Conservation (phyloP, 257 asterid genomes). For the Solanum corneliomulleri region DNA sequence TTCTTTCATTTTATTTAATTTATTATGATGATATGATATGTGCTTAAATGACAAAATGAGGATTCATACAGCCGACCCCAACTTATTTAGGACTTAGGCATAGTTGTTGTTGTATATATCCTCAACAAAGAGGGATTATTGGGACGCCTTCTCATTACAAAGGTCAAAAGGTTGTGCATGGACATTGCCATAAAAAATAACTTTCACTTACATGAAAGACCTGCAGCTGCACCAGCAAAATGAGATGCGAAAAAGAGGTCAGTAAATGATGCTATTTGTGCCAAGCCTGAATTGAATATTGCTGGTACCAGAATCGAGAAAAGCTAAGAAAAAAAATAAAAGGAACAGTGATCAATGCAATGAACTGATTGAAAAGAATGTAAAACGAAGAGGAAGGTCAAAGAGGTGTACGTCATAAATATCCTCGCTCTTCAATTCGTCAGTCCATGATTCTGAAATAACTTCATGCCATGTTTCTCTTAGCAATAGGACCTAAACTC, state of each 20-base stretch:
- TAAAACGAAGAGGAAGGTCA: not conserved
- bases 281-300: constrained; percentile 29
- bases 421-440: constrained; percentile 13
- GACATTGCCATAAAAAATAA: not conserved
- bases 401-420: constrained; percentile 16
- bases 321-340: constrained; percentile 9
- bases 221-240: constrained; percentile 32
- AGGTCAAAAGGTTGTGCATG: not conserved
- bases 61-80: not conserved
- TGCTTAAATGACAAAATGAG: not conserved
- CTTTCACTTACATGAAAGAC: constrained; percentile 35
- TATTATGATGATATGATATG: not conserved
- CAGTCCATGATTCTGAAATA: constrained; percentile 17
- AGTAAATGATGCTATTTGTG: constrained; percentile 34
- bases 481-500: constrained; percentile 19
- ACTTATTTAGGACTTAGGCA: not conserved
- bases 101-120: not conserved
- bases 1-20: not conserved
- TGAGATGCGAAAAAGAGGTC: constrained; percentile 39
- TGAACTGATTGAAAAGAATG: not conserved
- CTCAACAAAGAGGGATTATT: not conserved
- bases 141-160: not conserved
- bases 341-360: not conserved
- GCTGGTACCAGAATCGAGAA: constrained; percentile 36
- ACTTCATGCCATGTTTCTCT: constrained; percentile 4